phyloP scores from a whole-genome alignment of 805 yeast genomes.

The Wickerhamiella bombiphila region DNA sequence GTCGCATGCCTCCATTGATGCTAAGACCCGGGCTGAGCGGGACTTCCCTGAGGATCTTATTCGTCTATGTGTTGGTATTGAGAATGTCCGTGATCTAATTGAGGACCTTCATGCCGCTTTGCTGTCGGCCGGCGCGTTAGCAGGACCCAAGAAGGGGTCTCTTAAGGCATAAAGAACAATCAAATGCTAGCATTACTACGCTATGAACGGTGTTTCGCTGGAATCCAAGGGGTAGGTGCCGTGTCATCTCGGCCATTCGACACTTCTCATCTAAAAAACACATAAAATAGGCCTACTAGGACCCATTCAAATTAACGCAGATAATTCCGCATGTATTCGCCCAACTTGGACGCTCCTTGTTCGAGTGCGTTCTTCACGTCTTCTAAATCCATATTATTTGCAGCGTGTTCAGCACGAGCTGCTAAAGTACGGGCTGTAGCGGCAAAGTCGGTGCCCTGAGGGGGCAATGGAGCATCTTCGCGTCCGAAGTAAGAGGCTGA shows the following conservation, averaged over 20 bases:
- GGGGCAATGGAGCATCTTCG: conserved; percentile 34
- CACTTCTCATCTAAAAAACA: too few relatives aligned
- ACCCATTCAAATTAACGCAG: conserved; percentile 27
- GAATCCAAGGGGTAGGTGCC: too few relatives aligned
- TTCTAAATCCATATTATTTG: conserved; percentile 79
- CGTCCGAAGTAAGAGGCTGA: conserved; percentile 88
- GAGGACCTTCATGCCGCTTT: conserved; percentile 66
- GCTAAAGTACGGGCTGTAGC: conserved; percentile 18
- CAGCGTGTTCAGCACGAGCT: conserved; percentile 26
- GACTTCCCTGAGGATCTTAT: conserved; percentile 86
- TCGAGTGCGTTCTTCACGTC: conserved; percentile 84
- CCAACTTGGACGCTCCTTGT: conserved; percentile 81
- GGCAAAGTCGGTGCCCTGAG: conserved; percentile 22
- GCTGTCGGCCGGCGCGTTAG: conserved; percentile 38
- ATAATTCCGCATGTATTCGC: conserved; percentile 75
- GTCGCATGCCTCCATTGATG: conserved; percentile 96
- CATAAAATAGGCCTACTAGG: too few relatives aligned
- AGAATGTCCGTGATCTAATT: conserved; percentile 63
- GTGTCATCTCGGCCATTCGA: too few relatives aligned
- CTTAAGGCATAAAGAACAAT: too few relatives aligned
- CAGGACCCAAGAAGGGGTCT: too few relatives aligned
- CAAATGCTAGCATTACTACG: background rate
- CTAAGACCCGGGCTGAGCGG: conserved; percentile 71
- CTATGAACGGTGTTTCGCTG: background rate
- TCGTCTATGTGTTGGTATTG: conserved; percentile 85